Evolutionary conservation across 345 rosid species (phyloP), one percentile per base, ranked within the genome.

Genomic region (Ceriops tagal): DNA sequence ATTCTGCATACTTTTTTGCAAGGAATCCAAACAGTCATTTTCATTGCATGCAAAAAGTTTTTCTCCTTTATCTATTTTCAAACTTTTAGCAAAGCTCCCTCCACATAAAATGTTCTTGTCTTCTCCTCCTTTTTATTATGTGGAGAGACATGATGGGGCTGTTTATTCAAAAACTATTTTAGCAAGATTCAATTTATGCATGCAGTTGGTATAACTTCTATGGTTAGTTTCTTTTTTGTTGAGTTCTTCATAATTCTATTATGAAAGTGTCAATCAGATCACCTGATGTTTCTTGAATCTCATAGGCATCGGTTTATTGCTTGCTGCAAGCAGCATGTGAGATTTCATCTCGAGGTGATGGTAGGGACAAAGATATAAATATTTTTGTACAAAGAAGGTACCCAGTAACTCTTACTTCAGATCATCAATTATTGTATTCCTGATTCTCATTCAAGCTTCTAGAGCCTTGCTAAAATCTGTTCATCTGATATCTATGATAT

Each of bases 341-440:
- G 76, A 86, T 92, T 84, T 82, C 97, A 62, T 86, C 92, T 37
- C 86, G 81, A 61, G 93, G 92, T 66, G 83, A 84, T 83, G 82
- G 83, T 49, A 83, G 91, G 82, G 96, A 95, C 77, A 80, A 82
- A 68, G 97, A 88, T 74, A 57, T 76, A 66, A 84, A 84, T 75
- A 83, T 87, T 77, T 90, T 90, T 79, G 89, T 92, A 35, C 92
- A 88, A 69, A 87, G 84, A 73, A 95, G 97, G 99, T 95, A 86
- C 58, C 73, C 5, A 51, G 34, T 51, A 31, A 55, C 53, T 28
- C 64, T 7, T 67, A 39, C 55, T 22, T 61, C 6, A 1, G 20
- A 46, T 61, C 20, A 26, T 11, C 30, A 58, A 3, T 51, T 21
- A 18, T 30, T 16, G 3, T 60, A 24, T 37, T 21, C 27, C 47